Base-by-base conservation (phyloP, 2,329 filamentous ascomycete species). In the Scytalidium sp. region DNA sequence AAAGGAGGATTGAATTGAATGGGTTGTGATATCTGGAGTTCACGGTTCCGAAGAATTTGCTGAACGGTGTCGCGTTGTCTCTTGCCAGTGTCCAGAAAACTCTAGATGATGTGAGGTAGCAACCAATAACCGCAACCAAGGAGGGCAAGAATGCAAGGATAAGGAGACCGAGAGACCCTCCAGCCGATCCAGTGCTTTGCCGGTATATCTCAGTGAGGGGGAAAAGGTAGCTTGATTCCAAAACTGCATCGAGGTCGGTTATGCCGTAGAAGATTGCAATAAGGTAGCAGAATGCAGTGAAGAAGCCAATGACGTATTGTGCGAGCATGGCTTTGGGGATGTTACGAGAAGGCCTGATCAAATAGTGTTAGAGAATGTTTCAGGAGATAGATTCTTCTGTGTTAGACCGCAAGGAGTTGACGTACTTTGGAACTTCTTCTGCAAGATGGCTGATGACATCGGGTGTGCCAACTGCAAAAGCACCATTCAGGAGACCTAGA, bases 151-250 rank as follows among this genome's bases (percentile, higher is more conserved):
- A 73, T 22, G 80, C 71, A 2, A 87, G 70, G 25, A 78, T 64
- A 1, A 81, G 68, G 3, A 83, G 64, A 0, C 75, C 78, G 0
- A 76, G 71, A 0, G 79, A 75, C 1, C 78, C 80, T 0, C 69
- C 70, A 1, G 67, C 68, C 1, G 73, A 76, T 0, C 75, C 73
- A 0, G 79, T 82, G 0, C 78, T 79, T 63, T 84, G 80, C 21
- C 63, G 72, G 64, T 88, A 89, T 50, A 89, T 83, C 46, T 84
- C 80, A 6, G 83, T 80, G 11, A 88, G 78, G 0, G 86, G 85
- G 56, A 83, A 85, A 3, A 75, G 66, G 25, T 75, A 75, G 49
- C 70, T 68, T 17, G 74, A 69, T 7, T 68, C 62, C 43, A 80
- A 71, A 42, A 83, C 75, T 19, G 74, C 72, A 56, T 80, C 72